Evolutionary conservation across 2,329 filamentous ascomycete species (phyloP).

Genomic region (Botryotinia calthae): DNA sequence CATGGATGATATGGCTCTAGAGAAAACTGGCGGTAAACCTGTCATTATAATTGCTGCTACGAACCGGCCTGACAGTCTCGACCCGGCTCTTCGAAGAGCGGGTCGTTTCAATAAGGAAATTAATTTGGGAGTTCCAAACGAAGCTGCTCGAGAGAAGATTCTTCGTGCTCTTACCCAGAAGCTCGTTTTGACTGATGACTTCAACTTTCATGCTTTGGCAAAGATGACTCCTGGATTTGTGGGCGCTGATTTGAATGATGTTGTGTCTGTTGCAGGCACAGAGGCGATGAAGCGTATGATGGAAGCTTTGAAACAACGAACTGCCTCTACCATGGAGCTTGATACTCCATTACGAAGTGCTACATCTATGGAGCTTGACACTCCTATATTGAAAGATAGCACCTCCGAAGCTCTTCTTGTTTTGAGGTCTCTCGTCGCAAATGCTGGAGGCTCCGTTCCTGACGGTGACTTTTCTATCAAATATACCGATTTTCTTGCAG

Average conservation of each 20-base stretch:
- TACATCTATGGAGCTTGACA: conserved; percentile 39
- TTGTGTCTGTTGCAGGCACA: conserved; percentile 46
- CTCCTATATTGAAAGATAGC: conserved; percentile 7
- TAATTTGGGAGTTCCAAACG: conserved; percentile 82
- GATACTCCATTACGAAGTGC: conserved; percentile 28
- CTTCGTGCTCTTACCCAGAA: conserved; percentile 69
- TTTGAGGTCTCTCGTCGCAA: conserved; percentile 51
- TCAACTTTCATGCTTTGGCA: conserved; percentile 73
- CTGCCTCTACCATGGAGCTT: conserved; percentile 37
- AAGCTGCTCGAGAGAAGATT: conserved; percentile 74
- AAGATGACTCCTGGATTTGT: conserved; percentile 90
- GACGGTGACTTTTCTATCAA: conserved; percentile 58
- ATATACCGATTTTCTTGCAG: conserved; percentile 69
- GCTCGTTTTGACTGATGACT: conserved; percentile 61
- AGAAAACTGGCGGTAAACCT: conserved; percentile 70
- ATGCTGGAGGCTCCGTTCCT: conserved; percentile 50
- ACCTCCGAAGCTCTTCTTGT: conserved; percentile 41
- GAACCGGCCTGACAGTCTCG: conserved; percentile 81
- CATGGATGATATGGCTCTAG: conserved; percentile 76
- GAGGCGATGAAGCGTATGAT: conserved; percentile 42
- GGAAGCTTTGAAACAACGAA: conserved; percentile 36
- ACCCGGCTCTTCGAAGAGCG: conserved; percentile 70
- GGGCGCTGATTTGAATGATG: conserved; percentile 76
- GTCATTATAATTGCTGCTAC: conserved; percentile 91
- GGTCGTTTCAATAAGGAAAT: conserved; percentile 82